A percentile compares a stretch with the other conserved stretches of the same genome.
phyloP scores from a whole-genome alignment of 306 rosid species.

The Quillaja saponaria region DNA sequence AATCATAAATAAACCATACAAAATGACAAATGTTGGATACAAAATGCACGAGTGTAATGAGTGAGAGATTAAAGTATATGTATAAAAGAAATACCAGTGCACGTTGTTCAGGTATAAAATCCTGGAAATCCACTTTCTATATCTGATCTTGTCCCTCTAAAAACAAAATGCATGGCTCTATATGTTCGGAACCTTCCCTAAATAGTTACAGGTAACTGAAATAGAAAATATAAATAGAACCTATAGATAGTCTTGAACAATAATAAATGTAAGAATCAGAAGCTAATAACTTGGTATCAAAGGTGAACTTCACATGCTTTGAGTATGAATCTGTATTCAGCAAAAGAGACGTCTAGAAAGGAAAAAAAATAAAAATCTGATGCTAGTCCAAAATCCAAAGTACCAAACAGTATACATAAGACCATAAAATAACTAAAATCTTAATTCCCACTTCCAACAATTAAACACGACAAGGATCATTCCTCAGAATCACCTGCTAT shows the following conservation, averaged over 20 bases:
- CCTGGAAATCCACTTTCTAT: slow-evolving; percentile 79
- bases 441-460: neutral
- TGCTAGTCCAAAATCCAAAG: too few species aligned
- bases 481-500: too few species aligned
- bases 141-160: slow-evolving; percentile 84
- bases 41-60: neutral
- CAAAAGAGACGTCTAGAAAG: neutral
- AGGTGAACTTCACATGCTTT: slow-evolving; percentile 1
- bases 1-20: neutral
- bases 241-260: slow-evolving; percentile 29
- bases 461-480: neutral
- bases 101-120: slow-evolving; percentile 76
- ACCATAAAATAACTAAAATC: slow-evolving; percentile 3
- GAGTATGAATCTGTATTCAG: slow-evolving; percentile 10
- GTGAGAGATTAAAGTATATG: neutral
- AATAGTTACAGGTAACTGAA: slow-evolving; percentile 19
- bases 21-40: slow-evolving; percentile 3
- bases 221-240: slow-evolving; percentile 23
- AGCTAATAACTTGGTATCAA: slow-evolving; percentile 6
- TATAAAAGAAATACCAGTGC: slow-evolving; percentile 63
- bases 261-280: slow-evolving; percentile 16
- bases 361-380: too few species aligned
- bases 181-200: slow-evolving; percentile 25
- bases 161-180: slow-evolving; percentile 79
- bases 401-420: too few species aligned